phyloP scores from a whole-genome alignment of 306 rosid genomes.

The Comarum palustre region DNA sequence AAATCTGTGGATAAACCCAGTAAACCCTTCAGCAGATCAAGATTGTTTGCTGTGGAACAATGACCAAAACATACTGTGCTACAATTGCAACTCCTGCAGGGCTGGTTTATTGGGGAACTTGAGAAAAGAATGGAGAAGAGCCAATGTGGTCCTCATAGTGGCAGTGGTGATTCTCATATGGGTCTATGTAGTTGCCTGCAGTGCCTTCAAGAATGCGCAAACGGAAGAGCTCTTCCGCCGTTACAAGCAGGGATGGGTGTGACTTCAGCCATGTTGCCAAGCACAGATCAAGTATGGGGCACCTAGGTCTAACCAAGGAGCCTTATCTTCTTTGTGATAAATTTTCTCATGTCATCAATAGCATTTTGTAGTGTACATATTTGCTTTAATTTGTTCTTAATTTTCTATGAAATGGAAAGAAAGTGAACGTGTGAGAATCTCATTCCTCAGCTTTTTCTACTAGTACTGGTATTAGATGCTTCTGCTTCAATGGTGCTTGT shows the following conservation, averaged over 20 bases:
- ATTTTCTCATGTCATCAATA: background rate
- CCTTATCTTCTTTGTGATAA: background rate
- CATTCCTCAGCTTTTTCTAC: slow-evolving; percentile 9
- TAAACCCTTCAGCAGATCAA: slow-evolving; percentile 54
- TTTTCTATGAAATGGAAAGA: slow-evolving; percentile 8
- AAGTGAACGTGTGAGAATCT: slow-evolving; percentile 23
- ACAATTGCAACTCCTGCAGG: slow-evolving; percentile 82
- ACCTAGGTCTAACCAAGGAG: background rate
- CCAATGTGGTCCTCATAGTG: slow-evolving; percentile 67
- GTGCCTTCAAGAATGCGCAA: slow-evolving; percentile 90
- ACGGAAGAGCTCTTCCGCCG: slow-evolving; percentile 78
- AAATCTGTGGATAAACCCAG: slow-evolving; percentile 71
- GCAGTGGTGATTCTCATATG: slow-evolving; percentile 69
- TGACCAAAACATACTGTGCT: slow-evolving; percentile 76
- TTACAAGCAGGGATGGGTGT: slow-evolving; percentile 82
- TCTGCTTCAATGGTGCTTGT: slow-evolving; percentile 20
- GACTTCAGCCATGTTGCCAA: slow-evolving; percentile 16
- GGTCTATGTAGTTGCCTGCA: slow-evolving; percentile 80
- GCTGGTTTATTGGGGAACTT: slow-evolving; percentile 90
- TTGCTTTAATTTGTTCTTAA: background rate
- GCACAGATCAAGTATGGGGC: background rate
- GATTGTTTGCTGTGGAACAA: slow-evolving; percentile 87
- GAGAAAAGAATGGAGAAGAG: slow-evolving; percentile 80
- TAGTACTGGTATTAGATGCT: slow-evolving; percentile 22
- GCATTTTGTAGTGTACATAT: slow-evolving; percentile 20